Evolutionary conservation across 768 basidiomycete species (phyloP), one percentile per base, ranked within the genome.

Genomic region (Hirschioporus abietinus): DNA sequence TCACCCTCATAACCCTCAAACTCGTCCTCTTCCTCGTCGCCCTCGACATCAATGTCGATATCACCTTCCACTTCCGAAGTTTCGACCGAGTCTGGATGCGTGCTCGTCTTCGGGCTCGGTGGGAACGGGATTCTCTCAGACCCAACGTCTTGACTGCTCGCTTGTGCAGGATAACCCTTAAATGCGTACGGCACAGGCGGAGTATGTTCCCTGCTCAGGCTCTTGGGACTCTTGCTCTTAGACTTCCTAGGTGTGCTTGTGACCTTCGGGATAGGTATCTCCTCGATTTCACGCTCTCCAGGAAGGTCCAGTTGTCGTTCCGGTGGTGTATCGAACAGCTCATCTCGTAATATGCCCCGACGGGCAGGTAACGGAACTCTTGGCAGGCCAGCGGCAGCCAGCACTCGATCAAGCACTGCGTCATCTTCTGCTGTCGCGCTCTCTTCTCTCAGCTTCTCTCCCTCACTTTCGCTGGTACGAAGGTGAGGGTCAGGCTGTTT

Each of bases 91-190:
- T 67, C 70, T 35, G 73, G 74, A 4, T 74, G 75, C 66, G 79
- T 79, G 6, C 78, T 77, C 6, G 79, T 80, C 25, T 76, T 69
- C 23, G 84, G 84, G 0, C 86, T 85, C 8, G 86, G 88, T n/a
- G 90, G 92, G 83, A 92, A 93, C 0, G 91, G 90, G 23, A 93
- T 84, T 52, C 74, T 75, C 68, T 89, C 78, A 61, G 82, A 88
- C 69, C 27, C 61, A 8, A 65, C 15, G 23, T 24, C 27, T 17
- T 23, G 66, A 15, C 57, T 62, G 23, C 57, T 36, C 18, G 64
- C 34, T 68, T 88, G 88, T 0, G 87, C 84, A 60, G 84, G 84
- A 66, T 82, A 84, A 9, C 80, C 84, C 0, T 84, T 76, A 74
- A 93, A 93, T 0, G 92, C 90, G 78, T 93, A 93, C 6, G 89